Evolutionary conservation across 805 yeast genomes (phyloP).

Genomic region (Candida nanaspora): DNA sequence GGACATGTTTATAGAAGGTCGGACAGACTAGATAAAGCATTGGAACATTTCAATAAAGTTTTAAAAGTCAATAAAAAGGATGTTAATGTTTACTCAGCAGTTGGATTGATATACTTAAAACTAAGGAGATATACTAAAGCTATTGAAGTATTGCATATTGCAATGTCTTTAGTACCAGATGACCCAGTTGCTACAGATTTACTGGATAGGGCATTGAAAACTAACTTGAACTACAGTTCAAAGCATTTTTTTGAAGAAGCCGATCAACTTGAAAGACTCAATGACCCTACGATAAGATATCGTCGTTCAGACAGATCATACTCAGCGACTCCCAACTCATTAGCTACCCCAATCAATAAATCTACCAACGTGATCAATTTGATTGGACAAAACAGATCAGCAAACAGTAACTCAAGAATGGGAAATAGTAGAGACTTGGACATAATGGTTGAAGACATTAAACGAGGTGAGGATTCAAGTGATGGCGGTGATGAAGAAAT

Average conservation of each 20-base stretch:
- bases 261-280: neutral
- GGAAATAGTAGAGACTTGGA: conserved; percentile 20
- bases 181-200: conserved; percentile 84
- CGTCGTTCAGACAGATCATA: neutral
- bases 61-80: conserved; percentile 62
- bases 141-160: conserved; percentile 70
- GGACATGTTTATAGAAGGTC: conserved; percentile 82
- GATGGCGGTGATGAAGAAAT: conserved; percentile 41
- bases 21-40: conserved; percentile 55
- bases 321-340: no score
- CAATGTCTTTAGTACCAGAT: conserved; percentile 68
- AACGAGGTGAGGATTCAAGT: conserved; percentile 34
- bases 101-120: conserved; percentile 77
- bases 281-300: neutral
- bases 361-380: conserved; percentile 14
- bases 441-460: conserved; percentile 31
- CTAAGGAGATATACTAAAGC: conserved; percentile 58
- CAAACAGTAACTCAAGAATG: neutral
- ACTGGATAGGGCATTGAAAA: conserved; percentile 68
- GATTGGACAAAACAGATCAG: conserved; percentile 18
- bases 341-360: conserved; percentile 17
- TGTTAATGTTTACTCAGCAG: conserved; percentile 66
- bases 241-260: neutral
- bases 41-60: conserved; percentile 72
- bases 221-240: conserved; percentile 28